These are phyloP conservation scores for Lolium rigidum DNA, from an alignment of 176 grass and related monocot species.

Conservation along the genomic window DNA sequence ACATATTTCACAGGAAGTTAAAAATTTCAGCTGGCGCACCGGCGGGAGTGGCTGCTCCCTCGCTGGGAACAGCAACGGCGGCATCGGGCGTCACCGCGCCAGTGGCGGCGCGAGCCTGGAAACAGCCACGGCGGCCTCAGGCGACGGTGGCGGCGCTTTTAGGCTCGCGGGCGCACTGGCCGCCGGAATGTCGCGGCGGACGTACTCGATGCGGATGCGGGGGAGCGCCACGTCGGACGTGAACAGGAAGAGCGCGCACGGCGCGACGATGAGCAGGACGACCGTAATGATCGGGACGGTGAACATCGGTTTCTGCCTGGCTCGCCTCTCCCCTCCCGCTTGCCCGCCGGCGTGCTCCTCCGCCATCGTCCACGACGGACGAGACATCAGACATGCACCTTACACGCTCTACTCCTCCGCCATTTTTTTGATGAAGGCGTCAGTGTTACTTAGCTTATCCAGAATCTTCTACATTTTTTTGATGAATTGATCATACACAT, in stretches of 20 bases:
- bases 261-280: slow-evolving; percentile 35
- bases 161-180: neutral
- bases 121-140: too few species aligned
- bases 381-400: neutral
- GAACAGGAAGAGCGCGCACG: slow-evolving; percentile 44
- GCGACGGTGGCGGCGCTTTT: neutral
- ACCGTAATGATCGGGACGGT: slow-evolving; percentile 11
- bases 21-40: slow-evolving; percentile 49
- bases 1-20: too few species aligned
- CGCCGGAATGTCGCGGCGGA: neutral
- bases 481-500: too few species aligned
- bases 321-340: neutral
- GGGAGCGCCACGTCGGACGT: slow-evolving; percentile 43
- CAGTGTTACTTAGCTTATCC: too few species aligned
- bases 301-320: slow-evolving; percentile 3
- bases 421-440: too few species aligned
- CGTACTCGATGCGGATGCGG: slow-evolving; percentile 56
- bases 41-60: slow-evolving; percentile 17
- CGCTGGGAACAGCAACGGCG: neutral
- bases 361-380: neutral
- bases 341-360: slow-evolving; percentile 22
- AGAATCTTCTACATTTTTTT: too few species aligned
- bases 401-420: too few species aligned
- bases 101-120: neutral
- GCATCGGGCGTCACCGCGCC: neutral